A percentile compares a stretch with the other conserved stretches of the same genome.
phyloP scores from a whole-genome alignment of 2,329 filamentous ascomycete species.

The Plectosphaerella sp. region DNA sequence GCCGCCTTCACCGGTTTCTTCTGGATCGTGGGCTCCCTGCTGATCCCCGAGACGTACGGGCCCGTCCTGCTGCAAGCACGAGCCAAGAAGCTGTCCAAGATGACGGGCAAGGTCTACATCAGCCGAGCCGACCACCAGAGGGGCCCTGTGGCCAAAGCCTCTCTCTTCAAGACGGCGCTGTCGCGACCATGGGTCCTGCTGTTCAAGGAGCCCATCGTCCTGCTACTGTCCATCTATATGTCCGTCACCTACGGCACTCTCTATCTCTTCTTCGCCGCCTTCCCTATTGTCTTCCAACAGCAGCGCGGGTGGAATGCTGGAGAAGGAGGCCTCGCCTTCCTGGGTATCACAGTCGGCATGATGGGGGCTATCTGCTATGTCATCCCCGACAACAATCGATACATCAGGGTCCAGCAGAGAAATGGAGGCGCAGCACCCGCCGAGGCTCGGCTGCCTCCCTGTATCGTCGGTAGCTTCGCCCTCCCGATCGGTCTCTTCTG shows the following conservation, averaged over 20 bases:
- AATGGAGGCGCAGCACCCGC: conserved; percentile 47
- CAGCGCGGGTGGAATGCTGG: conserved; percentile 55
- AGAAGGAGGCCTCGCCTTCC: conserved; percentile 59
- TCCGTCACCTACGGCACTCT: conserved; percentile 56
- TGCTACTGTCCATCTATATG: conserved; percentile 62
- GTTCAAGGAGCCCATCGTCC: conserved; percentile 66
- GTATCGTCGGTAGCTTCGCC: conserved; percentile 49
- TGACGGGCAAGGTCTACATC: conserved; percentile 16
- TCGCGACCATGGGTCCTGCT: conserved; percentile 64
- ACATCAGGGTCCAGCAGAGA: conserved; percentile 28
- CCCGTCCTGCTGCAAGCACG: conserved; percentile 8
- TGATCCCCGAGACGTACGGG: conserved; percentile 32
- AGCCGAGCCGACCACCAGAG: conserved; percentile 43
- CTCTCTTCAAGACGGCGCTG: conserved; percentile 36
- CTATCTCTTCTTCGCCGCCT: conserved; percentile 57
- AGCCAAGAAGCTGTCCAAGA: too few relatives aligned
- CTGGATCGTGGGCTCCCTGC: conserved; percentile 34
- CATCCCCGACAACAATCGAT: conserved; percentile 38
- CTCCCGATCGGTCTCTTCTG: conserved; percentile 52
- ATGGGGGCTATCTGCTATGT: conserved; percentile 46
- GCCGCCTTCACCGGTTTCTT: conserved; percentile 46
- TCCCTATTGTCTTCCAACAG: conserved; percentile 62
- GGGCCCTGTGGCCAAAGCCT: conserved; percentile 26
- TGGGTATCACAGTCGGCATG: conserved; percentile 67
- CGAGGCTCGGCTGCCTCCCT: conserved; percentile 51